Conservation (phyloP, 2,329 filamentous ascomycete species). For the Epichloe hybrida region DNA sequence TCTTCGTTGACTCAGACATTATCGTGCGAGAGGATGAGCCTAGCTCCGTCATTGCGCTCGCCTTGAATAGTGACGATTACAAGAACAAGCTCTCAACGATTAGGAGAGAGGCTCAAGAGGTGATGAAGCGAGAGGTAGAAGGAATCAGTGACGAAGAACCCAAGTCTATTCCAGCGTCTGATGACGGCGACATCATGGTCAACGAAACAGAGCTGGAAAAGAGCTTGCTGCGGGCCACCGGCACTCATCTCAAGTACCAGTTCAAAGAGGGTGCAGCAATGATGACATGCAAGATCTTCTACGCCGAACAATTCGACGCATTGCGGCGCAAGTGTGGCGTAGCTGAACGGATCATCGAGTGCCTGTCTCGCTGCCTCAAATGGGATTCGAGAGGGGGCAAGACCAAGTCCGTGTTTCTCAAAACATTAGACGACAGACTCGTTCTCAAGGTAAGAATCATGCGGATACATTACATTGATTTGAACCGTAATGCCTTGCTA, state of each 20-base stretch:
- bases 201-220: slow-evolving; percentile 69
- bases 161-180: slow-evolving; percentile 20
- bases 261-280: slow-evolving; percentile 88
- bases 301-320: slow-evolving; percentile 94
- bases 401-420: slow-evolving; percentile 92
- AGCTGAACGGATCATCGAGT: slow-evolving; percentile 87
- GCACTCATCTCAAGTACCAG: slow-evolving; percentile 90
- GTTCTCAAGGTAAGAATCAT: slow-evolving; percentile 54
- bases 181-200: slow-evolving; percentile 25
- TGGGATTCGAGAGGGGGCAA: slow-evolving; percentile 98
- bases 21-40: slow-evolving; percentile 96
- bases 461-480: not conserved
- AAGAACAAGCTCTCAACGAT: slow-evolving; percentile 62
- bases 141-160: slow-evolving; percentile 15
- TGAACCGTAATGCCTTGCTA: slow-evolving; percentile 4
- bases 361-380: slow-evolving; percentile 84
- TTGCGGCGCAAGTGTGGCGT: slow-evolving; percentile 86
- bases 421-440: slow-evolving; percentile 87
- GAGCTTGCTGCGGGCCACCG: slow-evolving; percentile 69
- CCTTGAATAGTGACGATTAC: slow-evolving; percentile 79
- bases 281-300: slow-evolving; percentile 98
- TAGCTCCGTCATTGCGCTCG: slow-evolving; percentile 88
- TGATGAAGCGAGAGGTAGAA: slow-evolving; percentile 25
- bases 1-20: slow-evolving; percentile 93
- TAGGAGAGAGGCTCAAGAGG: slow-evolving; percentile 35